Evolutionary conservation across 352 stramenopile species (phyloP).

Genomic region (Phytopythium litorale): DNA sequence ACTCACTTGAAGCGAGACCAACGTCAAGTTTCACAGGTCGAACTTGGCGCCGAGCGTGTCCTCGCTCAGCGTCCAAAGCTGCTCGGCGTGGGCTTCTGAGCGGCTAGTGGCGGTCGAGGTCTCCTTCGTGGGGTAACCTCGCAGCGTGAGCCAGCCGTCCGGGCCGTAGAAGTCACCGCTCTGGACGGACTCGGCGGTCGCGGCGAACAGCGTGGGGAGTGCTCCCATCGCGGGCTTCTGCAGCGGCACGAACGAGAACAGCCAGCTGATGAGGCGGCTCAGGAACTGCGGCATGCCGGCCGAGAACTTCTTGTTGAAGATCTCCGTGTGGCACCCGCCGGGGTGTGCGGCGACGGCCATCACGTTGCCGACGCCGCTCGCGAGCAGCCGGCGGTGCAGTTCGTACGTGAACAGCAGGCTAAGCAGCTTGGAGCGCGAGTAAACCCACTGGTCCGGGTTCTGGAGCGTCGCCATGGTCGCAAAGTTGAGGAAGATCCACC

Average conservation of each 20-base stretch:
- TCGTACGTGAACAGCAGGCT: conserved; percentile 51
- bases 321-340: conserved; percentile 32
- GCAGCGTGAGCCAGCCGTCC: conserved; percentile 30
- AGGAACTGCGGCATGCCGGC: conserved; percentile 21
- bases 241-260: conserved; percentile 26
- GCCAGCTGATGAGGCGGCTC: conserved; percentile 26
- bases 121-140: conserved; percentile 42
- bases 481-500: conserved; percentile 25
- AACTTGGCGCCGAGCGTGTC: conserved; percentile 30
- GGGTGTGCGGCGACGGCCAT: conserved; percentile 34
- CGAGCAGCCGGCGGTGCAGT: conserved; percentile 31
- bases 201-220: conserved; percentile 44
- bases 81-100: conserved; percentile 29
- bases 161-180: conserved; percentile 25
- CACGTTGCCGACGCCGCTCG: conserved; percentile 22
- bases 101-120: conserved; percentile 28
- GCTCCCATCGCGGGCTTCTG: conserved; percentile 37
- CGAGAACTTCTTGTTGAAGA: conserved; percentile 32
- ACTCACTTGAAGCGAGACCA: too few relatives aligned
- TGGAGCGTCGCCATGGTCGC: conserved; percentile 18
- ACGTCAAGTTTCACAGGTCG: not conserved
- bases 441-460: conserved; percentile 21
- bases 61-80: conserved; percentile 54
- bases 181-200: conserved; percentile 22
- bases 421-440: conserved; percentile 44